These are phyloP conservation scores for Quercus phellos DNA, from an alignment of 331 rosid genomes.

Conservation along the genomic window DNA sequence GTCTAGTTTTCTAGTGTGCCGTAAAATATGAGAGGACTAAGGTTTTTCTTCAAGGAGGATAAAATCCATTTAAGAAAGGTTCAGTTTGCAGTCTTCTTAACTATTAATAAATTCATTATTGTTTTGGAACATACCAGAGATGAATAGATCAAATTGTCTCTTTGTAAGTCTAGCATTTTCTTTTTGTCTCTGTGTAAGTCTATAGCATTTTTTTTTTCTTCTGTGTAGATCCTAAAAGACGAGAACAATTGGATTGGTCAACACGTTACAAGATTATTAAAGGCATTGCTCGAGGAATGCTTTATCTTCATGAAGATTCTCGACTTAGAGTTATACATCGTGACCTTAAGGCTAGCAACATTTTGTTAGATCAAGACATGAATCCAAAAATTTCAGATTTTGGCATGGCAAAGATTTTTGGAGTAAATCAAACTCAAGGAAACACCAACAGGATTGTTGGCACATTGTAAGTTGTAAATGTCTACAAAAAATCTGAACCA, in stretches of 20 bases:
- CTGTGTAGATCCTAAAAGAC: conserved; percentile 2
- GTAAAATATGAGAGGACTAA: neutral
- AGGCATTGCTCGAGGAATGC: conserved; percentile 17
- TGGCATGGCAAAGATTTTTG: conserved; percentile 18
- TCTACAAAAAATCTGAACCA: too few species aligned
- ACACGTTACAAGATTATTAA: conserved; percentile 2
- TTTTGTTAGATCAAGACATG: conserved; percentile 3
- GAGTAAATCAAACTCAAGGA: neutral
- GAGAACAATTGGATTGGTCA: conserved; percentile 1
- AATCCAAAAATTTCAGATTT: conserved; percentile 18
- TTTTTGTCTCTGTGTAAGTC: too few species aligned
- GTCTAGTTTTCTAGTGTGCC: too few species aligned
- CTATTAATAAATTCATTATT: neutral
- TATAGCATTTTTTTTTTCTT: too few species aligned
- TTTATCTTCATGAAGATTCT: conserved; percentile 19
- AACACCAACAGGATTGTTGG: too few species aligned
- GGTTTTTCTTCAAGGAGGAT: too few species aligned
- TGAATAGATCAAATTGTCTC: too few species aligned
- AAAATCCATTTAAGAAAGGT: too few species aligned
- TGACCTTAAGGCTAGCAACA: conserved; percentile 15
- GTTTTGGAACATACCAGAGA: too few species aligned
- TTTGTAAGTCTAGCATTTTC: too few species aligned
- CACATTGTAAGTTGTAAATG: too few species aligned
- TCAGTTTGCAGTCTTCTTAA: too few species aligned
- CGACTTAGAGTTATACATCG: conserved; percentile 10